Evolutionary conservation across 768 basidiomycete species (phyloP).

Genomic region (Agrocybe chaxingu): DNA sequence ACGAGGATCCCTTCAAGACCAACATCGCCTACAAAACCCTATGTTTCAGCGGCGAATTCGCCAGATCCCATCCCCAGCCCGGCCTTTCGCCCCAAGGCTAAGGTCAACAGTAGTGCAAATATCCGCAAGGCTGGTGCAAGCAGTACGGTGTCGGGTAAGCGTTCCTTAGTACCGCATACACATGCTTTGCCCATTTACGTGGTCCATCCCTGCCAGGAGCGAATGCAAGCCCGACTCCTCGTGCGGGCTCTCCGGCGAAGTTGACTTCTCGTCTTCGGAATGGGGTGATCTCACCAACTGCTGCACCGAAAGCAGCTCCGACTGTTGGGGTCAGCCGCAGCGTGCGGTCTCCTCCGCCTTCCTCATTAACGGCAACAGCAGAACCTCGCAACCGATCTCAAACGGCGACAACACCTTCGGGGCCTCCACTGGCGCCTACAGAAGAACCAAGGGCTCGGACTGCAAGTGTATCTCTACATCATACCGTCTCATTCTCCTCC

Average conservation of each 20-base stretch:
- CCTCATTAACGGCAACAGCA: constrained; percentile 30
- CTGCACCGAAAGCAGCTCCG: constrained; percentile 20
- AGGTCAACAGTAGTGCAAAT: constrained; percentile 56
- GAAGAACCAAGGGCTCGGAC: constrained; percentile 19
- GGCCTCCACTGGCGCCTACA: constrained; percentile 11
- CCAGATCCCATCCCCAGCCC: constrained; percentile 17
- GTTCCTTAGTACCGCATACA: not conserved
- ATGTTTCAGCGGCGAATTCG: constrained; percentile 18
- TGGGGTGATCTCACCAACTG: constrained; percentile 30
- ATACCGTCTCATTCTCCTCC: constrained; percentile 34
- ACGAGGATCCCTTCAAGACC: constrained; percentile 36
- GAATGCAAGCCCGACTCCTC: constrained; percentile 27
- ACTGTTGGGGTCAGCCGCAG: constrained; percentile 16
- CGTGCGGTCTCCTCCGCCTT: constrained; percentile 28
- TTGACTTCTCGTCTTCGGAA: constrained; percentile 34
- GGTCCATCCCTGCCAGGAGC: constrained; percentile 4
- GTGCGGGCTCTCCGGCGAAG: constrained; percentile 41
- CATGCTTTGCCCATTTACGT: not conserved
- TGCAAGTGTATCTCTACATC: constrained; percentile 32
- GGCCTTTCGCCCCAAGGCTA: constrained; percentile 50
- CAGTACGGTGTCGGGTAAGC: constrained; percentile 12
- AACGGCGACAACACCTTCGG: constrained; percentile 21
- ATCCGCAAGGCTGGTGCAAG: constrained; percentile 23
- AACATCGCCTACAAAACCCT: constrained; percentile 35
- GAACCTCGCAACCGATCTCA: constrained; percentile 26